Evolutionary conservation across 345 rosid species (phyloP).

Genomic region (Gossypium anomalum): DNA sequence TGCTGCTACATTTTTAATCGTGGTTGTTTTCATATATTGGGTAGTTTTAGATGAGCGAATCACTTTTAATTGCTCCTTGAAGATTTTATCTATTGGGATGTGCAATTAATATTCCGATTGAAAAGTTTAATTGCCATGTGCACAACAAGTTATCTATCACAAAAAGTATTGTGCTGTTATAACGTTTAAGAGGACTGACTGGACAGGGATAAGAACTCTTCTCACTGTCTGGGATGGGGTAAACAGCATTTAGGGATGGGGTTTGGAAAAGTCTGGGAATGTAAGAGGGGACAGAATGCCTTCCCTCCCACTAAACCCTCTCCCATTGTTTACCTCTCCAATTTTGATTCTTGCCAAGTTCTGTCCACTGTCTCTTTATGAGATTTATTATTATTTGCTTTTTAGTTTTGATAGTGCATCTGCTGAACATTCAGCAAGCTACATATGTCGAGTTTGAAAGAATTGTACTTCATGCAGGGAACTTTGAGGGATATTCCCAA

Average conservation of each 20-base stretch:
- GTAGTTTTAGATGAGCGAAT: background rate
- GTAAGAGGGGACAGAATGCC: background rate
- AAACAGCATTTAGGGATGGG: background rate
- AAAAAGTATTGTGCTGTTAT: background rate
- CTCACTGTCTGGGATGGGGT: background rate
- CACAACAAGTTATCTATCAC: background rate
- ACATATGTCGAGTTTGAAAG: constrained; percentile 3
- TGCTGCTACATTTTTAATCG: background rate
- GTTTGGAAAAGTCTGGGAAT: background rate
- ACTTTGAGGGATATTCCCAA: constrained; percentile 60
- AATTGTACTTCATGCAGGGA: constrained; percentile 42
- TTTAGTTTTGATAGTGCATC: background rate
- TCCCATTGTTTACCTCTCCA: background rate
- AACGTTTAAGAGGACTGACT: background rate
- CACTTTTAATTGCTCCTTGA: background rate
- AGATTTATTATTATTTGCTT: background rate
- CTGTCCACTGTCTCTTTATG: background rate
- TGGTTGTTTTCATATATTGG: background rate
- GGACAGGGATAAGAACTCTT: background rate
- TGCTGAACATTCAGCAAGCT: background rate
- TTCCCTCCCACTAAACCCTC: constrained; percentile 10
- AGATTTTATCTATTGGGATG: background rate
- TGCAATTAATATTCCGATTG: background rate
- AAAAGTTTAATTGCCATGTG: background rate
- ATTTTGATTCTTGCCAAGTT: background rate